A percentile compares a stretch with the other conserved stretches of the same genome.
Evolutionary conservation across 306 rosid species (phyloP).

Genomic region (Cucurbita ficifolia): DNA sequence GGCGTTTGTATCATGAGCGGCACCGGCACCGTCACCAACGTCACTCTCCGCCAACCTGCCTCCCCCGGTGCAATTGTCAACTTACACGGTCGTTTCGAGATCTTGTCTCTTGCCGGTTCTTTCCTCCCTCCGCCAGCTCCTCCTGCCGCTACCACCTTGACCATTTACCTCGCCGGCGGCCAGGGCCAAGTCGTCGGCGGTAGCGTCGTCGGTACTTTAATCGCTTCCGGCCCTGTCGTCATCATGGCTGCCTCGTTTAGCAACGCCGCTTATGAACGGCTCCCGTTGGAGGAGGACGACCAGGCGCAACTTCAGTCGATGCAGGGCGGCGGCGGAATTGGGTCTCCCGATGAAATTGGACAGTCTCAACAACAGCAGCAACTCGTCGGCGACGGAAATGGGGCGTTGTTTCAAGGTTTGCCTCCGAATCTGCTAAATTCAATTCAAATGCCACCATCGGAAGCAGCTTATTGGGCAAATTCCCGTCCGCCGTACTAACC

Average conservation of each 20-base stretch:
- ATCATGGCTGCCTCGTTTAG: conserved; percentile 93
- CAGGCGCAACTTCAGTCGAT: conserved; percentile 24
- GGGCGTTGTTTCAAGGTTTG: conserved; percentile 59
- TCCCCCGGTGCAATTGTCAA: conserved; percentile 70
- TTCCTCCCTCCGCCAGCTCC: conserved; percentile 93
- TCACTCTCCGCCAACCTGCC: conserved; percentile 75
- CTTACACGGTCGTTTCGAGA: conserved; percentile 84
- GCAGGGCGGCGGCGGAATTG: conserved; percentile 39
- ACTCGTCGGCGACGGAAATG: conserved; percentile 40
- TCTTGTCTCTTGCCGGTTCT: conserved; percentile 68
- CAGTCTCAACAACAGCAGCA: conserved; percentile 22
- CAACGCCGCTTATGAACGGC: conserved; percentile 94
- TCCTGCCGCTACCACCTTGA: conserved; percentile 62
- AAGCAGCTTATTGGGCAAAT: conserved; percentile 53
- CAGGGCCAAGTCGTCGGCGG: conserved; percentile 97
- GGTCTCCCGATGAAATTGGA: conserved; percentile 42
- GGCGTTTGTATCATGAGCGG: conserved; percentile 95
- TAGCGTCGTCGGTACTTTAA: conserved; percentile 56
- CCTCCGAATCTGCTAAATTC: conserved; percentile 67
- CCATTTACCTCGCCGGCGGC: conserved; percentile 78
- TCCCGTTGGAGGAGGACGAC: conserved; percentile 77
- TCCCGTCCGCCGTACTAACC: conserved; percentile 67
- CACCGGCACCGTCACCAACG: conserved; percentile 79
- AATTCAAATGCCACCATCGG: conserved; percentile 76
- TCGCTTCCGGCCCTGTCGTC: conserved; percentile 82